A percentile compares a stretch with the other conserved stretches of the same genome.
Conservation (phyloP, 257 asterid species). For the Cordia subcordata region DNA sequence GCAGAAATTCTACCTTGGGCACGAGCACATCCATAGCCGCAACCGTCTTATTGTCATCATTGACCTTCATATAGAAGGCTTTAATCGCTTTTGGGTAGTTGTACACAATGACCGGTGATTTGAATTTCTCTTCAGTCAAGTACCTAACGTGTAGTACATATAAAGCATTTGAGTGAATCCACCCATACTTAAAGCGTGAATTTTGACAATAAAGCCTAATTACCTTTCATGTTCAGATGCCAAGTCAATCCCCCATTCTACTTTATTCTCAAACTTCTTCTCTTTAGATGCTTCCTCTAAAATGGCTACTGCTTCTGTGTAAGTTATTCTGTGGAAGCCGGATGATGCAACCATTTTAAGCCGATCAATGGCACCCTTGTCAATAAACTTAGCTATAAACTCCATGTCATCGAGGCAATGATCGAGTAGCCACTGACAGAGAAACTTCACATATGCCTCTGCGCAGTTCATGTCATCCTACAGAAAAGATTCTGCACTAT, state of each 20-base stretch:
- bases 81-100: slow-evolving; percentile 91
- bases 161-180: slow-evolving; percentile 4
- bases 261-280: slow-evolving; percentile 78
- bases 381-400: slow-evolving; percentile 56
- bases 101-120: slow-evolving; percentile 85
- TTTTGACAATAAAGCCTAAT: background rate
- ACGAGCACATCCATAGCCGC: slow-evolving; percentile 99
- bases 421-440: slow-evolving; percentile 91
- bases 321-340: slow-evolving; percentile 62
- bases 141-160: slow-evolving; percentile 34
- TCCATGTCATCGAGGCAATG: slow-evolving; percentile 92
- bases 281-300: slow-evolving; percentile 70
- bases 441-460: slow-evolving; percentile 85
- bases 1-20: slow-evolving; percentile 55
- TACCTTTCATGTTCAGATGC: slow-evolving; percentile 99
- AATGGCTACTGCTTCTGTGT: slow-evolving; percentile 78
- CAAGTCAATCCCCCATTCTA: slow-evolving; percentile 95
- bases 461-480: slow-evolving; percentile 99
- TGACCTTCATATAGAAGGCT: slow-evolving; percentile 97
- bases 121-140: slow-evolving; percentile 85
- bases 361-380: slow-evolving; percentile 63
- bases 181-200: background rate
- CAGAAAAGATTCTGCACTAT: slow-evolving; percentile 11
- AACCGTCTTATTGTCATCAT: slow-evolving; percentile 85
- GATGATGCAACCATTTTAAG: slow-evolving; percentile 75